Evolutionary conservation across 371 early-diverging fungal genomes (phyloP), one percentile per base, ranked within the genome.

Genomic region (Massospora cicadina): DNA sequence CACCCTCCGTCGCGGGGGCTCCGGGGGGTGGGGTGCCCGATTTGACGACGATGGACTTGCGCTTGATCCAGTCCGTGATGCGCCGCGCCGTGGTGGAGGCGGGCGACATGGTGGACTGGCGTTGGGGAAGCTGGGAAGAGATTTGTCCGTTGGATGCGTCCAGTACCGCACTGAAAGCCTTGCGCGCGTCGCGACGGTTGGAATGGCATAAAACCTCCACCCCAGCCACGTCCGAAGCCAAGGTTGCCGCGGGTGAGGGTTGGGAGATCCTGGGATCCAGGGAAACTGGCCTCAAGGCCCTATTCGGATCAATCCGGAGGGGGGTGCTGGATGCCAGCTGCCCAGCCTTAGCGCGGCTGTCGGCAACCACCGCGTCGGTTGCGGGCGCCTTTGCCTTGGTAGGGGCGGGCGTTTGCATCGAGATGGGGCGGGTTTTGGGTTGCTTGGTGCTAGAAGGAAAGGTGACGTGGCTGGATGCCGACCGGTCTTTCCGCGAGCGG

Each of bases 361-460:
- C n/a, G 3, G 26, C 58, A 30, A 33, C 53, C 43, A 21, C 58
- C 27, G 58, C 33, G 32, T 58, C 17, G 60, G 29, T 23, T 12
- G 12, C 29, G 27, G 24, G 24, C 26, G 23, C 58, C 29, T 33
- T 60, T 54, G 43, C 54, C 17, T 53, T 29, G n/a, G 60, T 54
- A 5, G n/a, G 25, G 21, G 31, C 12, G 12, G 60, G 26, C n/a
- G 60, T 54, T 33, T 58, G 54, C 66, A 60, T 66, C 23, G 32
- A 60, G 60, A 54, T 66, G 25, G 60, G 66, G 54, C 66, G 66
- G n/a, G 66, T 60, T 55, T 66, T 66, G 2, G 62, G 21, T 27
- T 32, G 60, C 24, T 31, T 55, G 7, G 55, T 43, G 17, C 43
- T 43, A 43, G 43, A 43, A 10, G 43, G 43, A 17, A 43, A 29